phyloP scores from a whole-genome alignment of 345 rosid genomes.

The Citrus cavaleriei region DNA sequence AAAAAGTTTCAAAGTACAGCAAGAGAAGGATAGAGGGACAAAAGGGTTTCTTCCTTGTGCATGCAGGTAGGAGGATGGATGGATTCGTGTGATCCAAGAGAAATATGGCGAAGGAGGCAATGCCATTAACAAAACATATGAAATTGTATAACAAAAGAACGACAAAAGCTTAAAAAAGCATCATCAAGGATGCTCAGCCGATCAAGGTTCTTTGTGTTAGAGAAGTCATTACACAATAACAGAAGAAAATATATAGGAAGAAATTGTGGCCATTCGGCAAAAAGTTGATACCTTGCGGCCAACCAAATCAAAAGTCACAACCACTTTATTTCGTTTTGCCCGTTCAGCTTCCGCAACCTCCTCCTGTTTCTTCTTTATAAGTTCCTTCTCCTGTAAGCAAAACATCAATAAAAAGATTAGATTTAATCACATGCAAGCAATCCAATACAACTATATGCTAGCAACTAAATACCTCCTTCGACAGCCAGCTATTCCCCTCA shows the following conservation, averaged over 20 bases:
- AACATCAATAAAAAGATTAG: neutral
- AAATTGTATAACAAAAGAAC: neutral
- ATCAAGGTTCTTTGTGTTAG: neutral
- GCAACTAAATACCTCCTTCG: conserved; percentile 63
- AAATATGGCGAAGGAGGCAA: neutral
- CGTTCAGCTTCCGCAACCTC: conserved; percentile 77
- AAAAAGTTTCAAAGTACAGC: neutral
- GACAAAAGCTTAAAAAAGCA: neutral
- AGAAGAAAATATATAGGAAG: neutral
- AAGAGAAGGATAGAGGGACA: neutral
- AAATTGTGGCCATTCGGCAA: neutral
- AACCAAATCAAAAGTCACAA: conserved; percentile 86
- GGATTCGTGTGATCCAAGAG: neutral
- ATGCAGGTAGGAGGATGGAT: neutral
- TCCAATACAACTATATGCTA: neutral
- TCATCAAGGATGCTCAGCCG: neutral
- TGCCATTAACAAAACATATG: neutral
- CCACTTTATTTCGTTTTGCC: conserved; percentile 68
- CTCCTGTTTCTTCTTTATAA: conserved; percentile 71
- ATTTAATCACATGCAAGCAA: neutral
- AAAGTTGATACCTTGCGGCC: conserved; percentile 76
- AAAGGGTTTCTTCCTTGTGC: neutral
- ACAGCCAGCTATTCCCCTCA: conserved; percentile 92
- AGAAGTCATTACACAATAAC: neutral
- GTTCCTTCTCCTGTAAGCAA: conserved; percentile 71